Percentiles rank a stretch among this genome's conserved stretches.
Conservation (phyloP, 306 rosid species). For the Citrullus colocynthis region DNA sequence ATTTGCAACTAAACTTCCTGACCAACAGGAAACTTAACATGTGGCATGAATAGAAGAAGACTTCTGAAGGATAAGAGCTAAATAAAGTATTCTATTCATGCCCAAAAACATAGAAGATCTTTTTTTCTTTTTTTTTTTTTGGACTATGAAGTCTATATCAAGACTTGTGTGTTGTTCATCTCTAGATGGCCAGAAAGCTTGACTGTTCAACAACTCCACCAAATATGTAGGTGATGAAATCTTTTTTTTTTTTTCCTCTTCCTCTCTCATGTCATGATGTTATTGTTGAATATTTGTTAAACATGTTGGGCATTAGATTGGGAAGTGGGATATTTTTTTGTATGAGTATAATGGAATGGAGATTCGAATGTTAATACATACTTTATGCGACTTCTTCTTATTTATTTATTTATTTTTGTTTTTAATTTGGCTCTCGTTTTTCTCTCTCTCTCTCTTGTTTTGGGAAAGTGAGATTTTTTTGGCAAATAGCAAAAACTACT, state of each 20-base stretch:
- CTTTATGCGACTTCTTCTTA: no score
- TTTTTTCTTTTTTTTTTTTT: background rate
- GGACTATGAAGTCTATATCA: background rate
- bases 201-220: slow-evolving; percentile 9
- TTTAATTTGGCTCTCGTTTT: no score
- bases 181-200: background rate
- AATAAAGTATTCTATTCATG: background rate
- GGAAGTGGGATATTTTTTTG: no score
- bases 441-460: no score
- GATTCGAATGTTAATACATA: background rate
- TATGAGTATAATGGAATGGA: no score
- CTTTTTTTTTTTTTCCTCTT: background rate
- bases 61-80: background rate
- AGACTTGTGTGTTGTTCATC: background rate
- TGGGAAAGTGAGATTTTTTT: no score
- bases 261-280: background rate
- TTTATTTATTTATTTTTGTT: no score
- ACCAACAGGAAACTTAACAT: background rate
- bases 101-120: background rate
- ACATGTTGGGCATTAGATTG: background rate
- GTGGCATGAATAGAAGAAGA: background rate
- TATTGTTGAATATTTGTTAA: background rate
- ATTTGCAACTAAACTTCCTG: background rate
- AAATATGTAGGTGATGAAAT: slow-evolving; percentile 3
- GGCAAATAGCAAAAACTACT: no score